Evolutionary conservation across 192 early-diverging fungal genomes (phyloP).

Genomic region (Gryganskiella cystojenkinii): DNA sequence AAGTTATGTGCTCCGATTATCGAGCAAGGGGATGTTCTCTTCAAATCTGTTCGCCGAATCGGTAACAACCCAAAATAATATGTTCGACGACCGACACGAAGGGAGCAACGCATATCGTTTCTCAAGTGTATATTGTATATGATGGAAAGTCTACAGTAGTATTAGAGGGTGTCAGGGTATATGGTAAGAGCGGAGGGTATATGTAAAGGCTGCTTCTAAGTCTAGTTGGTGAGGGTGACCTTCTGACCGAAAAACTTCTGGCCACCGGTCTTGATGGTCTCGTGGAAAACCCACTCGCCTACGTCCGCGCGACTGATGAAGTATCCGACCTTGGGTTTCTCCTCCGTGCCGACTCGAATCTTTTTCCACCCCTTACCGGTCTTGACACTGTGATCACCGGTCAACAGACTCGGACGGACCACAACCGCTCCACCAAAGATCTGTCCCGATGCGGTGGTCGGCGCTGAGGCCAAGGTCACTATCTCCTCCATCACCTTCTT

Average conservation of each 20-base stretch:
- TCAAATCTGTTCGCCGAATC: no score
- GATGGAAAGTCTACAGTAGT: no score
- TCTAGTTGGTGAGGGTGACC: conserved; percentile 18
- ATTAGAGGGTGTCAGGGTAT: no score
- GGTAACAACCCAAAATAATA: no score
- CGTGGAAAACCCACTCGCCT: conserved; percentile 37
- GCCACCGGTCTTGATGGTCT: conserved; percentile 12
- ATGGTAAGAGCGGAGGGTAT: no score
- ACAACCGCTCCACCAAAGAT: conserved; percentile 26
- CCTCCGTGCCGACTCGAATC: conserved; percentile 22
- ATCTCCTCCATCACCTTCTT: conserved; percentile 45
- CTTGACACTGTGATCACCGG: conserved; percentile 25
- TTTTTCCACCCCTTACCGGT: conserved; percentile 29
- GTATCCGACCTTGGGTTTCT: conserved; percentile 30
- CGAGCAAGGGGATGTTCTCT: no score
- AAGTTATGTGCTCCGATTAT: no score
- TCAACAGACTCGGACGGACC: conserved; percentile 29
- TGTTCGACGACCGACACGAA: no score
- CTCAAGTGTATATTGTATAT: no score
- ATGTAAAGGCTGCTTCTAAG: no score
- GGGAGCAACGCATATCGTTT: no score
- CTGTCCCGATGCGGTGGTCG: conserved; percentile 9
- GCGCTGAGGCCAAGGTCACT: no score
- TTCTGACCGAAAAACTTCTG: conserved; percentile 4
- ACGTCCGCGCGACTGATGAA: conserved; percentile 24